Evolutionary conservation across 257 asterid species (phyloP).

Genomic region (Nicotiana tabacum): DNA sequence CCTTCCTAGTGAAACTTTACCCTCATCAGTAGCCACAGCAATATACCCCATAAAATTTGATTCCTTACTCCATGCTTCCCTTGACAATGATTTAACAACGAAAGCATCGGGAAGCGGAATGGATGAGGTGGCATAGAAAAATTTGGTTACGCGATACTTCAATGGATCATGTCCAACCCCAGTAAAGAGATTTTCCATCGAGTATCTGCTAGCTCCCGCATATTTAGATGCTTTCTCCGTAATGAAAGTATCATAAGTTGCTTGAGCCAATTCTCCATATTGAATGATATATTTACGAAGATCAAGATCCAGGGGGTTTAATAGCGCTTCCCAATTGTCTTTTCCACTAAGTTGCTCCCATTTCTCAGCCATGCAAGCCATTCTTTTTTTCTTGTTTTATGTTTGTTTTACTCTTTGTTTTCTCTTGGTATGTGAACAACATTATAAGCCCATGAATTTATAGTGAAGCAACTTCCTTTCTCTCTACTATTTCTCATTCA

Average conservation of each 20-base stretch:
- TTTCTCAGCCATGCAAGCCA: background rate
- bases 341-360: background rate
- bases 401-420: background rate
- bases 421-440: background rate
- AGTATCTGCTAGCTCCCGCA: background rate
- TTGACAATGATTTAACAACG: background rate
- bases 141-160: background rate
- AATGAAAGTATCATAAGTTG: background rate
- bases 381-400: too few species aligned
- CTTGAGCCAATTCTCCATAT: background rate
- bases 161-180: background rate
- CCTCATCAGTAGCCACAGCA: constrained; percentile 7
- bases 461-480: background rate
- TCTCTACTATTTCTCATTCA: background rate
- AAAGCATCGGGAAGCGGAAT: background rate
- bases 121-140: background rate
- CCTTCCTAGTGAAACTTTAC: background rate
- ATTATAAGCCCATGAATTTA: background rate
- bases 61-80: background rate
- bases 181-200: background rate
- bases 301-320: background rate
- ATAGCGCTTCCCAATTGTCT: background rate
- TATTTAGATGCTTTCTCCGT: background rate
- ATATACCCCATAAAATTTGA: background rate
- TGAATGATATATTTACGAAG: background rate